A percentile compares a stretch with the other conserved stretches of the same genome.
Evolutionary conservation across 2,329 filamentous ascomycete species (phyloP).

Genomic region (Fragosphaeria purpurea): DNA sequence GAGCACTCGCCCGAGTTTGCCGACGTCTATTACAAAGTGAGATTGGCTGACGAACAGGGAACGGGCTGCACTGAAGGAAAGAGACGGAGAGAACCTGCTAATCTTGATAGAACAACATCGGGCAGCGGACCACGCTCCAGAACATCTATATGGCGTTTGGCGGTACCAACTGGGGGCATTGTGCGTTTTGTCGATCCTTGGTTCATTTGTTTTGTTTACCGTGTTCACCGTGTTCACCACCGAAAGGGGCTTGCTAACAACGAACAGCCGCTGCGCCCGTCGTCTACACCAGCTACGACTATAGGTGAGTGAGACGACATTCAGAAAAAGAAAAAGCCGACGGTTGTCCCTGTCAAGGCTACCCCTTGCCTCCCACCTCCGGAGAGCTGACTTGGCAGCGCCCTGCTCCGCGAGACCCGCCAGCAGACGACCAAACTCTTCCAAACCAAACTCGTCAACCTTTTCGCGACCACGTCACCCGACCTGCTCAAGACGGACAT

Average conservation of each 20-base stretch:
- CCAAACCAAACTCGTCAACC: slow-evolving; percentile 42
- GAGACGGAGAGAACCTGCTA: background rate
- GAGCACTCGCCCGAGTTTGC: slow-evolving; percentile 38
- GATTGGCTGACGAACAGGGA: too few species aligned
- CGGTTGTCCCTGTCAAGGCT: too few species aligned
- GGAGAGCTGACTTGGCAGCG: slow-evolving; percentile 16
- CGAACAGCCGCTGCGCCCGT: slow-evolving; percentile 30
- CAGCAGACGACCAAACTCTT: slow-evolving; percentile 42
- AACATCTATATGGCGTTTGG: slow-evolving; percentile 45
- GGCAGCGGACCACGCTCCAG: slow-evolving; percentile 35
- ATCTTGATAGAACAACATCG: slow-evolving; percentile 35
- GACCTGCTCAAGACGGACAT: slow-evolving; percentile 42
- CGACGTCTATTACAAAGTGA: slow-evolving; percentile 42
- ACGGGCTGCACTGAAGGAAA: background rate
- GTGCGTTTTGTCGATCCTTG: slow-evolving; percentile 9
- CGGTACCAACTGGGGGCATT: slow-evolving; percentile 71
- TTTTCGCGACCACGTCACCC: slow-evolving; percentile 42
- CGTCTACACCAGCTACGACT: slow-evolving; percentile 37
- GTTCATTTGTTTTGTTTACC: background rate
- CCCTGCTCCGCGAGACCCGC: slow-evolving; percentile 43
- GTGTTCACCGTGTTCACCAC: background rate
- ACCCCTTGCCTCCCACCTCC: background rate
- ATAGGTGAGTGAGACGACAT: slow-evolving; percentile 14
- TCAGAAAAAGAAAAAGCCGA: too few species aligned
- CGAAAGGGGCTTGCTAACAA: background rate